Base-by-base conservation (phyloP, 352 stramenopile genomes). In the Elongisporangium undulatum region DNA sequence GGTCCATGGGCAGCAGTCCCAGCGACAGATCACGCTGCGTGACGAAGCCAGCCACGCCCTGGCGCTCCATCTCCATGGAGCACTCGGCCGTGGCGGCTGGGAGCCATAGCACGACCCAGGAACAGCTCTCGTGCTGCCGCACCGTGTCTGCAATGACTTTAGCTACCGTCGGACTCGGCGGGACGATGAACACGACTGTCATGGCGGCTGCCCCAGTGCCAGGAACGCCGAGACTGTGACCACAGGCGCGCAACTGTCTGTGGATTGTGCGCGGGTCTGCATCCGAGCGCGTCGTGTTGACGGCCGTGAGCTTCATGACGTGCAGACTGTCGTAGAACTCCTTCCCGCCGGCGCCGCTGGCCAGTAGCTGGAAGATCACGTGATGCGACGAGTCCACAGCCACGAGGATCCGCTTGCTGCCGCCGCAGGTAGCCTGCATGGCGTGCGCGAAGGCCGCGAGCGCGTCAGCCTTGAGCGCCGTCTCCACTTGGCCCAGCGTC, bases 61-160 rank as follows among this genome's bases (percentile, higher is more conserved):
- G 79, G 8, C 78, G 74, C 51, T 93, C 84, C 81, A 93, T 89
- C 58, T 93, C 84, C 24, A 91, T 55, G 21, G 72, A 57, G 49
- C 77, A 82, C 51, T 89, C 79, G 6, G 79, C 69, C 7, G 80
- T 87, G 17, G 72, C 79, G 0, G 68, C 24, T 0, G 84, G 84
- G 16, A 90, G 68, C 84, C 84, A 93, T 13, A 90, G 65, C 20
- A 91, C 74, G 5, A 66, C 63, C 41, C 67, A 86, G 7, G 66
- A 58, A 20, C 72, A 68, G 0, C 54, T 49, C 51, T 72, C 63
- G 24, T 82, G 66, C 51, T 77, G 72, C 13, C 67, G 57, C 5
- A 85, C 53, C 6, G 64, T 66, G 29, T 86, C 76, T 0, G 74
- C 75, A 41, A 91, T 55, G 3, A 81, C 59, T 59, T 84, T 87